Evolutionary conservation across 257 asterid species (phyloP), one percentile per base, ranked within the genome.

Genomic region (Catharanthus roseus): DNA sequence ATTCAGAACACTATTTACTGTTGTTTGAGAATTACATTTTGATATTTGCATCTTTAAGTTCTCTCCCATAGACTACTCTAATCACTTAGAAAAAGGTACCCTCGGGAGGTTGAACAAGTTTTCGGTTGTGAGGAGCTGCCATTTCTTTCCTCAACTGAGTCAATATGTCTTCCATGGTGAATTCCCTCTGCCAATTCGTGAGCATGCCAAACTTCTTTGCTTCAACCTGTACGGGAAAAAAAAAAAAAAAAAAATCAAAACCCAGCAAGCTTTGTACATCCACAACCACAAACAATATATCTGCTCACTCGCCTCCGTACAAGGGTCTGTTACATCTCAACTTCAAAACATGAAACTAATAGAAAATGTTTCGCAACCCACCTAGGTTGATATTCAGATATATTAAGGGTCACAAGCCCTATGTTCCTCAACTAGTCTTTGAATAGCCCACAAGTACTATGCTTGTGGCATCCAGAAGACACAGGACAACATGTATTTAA

Each of bases 31-130:
- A 58, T 31, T 58, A 31, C 28, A 16, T 10, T 58, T 15, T 31
- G n/a, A 61, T 41, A 61, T 33, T 61, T 60, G 65, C 65, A 60
- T 60, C 42, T 61, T 61, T 61, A 26, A 61, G 1, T 5, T 33
- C 6, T 31, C 44, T 31, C 24, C 18, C 51, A 7, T 15, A 6
- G 26, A 23, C 23, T 4, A n/a, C n/a, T n/a, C n/a, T 15, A 1
- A 41, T 12, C 36, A 6, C 67, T 61, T 42, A 79, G 79, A 74
- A 79, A 54, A 70, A 75, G 57, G 83, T 71, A 41, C 83, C 83
- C 69, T 79, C 83, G 0, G 77, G 79, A 24, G 83, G 83, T 68
- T 79, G 83, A 51, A 55, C 74, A 9, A 79, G 83, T 80, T 75
- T 79, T 6, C 80, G 66, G 80, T 79, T 79, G 36, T 75, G 77